Base-by-base conservation (phyloP, 257 asterid species). In the Echium plantagineum region DNA sequence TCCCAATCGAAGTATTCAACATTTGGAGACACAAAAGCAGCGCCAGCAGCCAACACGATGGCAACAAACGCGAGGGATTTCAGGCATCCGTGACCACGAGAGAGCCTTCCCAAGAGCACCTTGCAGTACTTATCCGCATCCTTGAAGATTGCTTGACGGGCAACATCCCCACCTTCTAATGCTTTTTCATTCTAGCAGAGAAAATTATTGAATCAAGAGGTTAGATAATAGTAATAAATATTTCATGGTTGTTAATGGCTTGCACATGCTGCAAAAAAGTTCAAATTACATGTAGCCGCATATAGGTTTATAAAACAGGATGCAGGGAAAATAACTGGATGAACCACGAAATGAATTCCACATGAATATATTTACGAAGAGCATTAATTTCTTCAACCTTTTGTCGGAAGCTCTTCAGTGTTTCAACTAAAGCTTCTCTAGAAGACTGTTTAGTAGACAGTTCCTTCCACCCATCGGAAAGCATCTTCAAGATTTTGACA, bases 341-440 rank as follows among this genome's bases (percentile, higher is more conserved):
- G 3, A 31, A 31, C 3, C 38, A 31, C 6, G 38, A 31, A 31
- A 31, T 31, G 38, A 4, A 31, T 4, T 5, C 38, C 38, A 31
- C 9, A 31, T 31, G 38, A 5, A 31, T 31, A 31, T 31, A 31
- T 31, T 35, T 42, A 46, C 24, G 57, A 2, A 16, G n/a, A 63
- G 28, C 38, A 13, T 0, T 20, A 7, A 32, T 3, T 24, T 20
- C 17, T 55, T 67, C 30, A 30, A 85, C 94, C 90, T 83, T 85
- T 49, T 83, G 76, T 64, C 85, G 77, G 78, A 89, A 83, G 61
- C 79, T 77, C 74, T 67, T 81, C 63, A 89, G 71, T 55, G 85
- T 77, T 67, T 81, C 85, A 48, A 58, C 71, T 21, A 83, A 74
- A 61, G 64, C 77, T 72, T 80, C 81, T 51, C 63, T 76, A 71